These are phyloP conservation scores for Zymoseptoria passerinii DNA, from an alignment of 2,329 filamentous ascomycete genomes.

Conservation along the genomic window DNA sequence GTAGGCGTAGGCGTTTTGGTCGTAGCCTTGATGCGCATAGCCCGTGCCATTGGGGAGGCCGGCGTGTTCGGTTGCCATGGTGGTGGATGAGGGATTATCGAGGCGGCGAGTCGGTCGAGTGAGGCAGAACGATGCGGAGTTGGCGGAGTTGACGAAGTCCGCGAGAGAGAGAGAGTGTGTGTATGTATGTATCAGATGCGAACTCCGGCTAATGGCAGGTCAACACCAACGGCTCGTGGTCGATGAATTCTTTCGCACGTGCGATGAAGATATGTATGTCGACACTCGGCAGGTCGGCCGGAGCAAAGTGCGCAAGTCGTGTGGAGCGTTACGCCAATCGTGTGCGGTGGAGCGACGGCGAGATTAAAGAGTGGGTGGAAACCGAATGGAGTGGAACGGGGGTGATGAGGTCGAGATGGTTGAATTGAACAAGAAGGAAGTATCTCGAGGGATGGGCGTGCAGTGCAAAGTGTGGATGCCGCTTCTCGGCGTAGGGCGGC, in stretches of 20 bases:
- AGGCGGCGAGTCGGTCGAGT: slow-evolving; percentile 1
- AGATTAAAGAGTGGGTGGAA: neutral
- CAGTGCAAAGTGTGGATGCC: neutral
- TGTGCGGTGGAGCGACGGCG: neutral
- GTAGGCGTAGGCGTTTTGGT: slow-evolving; percentile 28
- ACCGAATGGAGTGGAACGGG: neutral
- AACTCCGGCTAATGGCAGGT: neutral
- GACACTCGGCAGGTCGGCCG: too few species aligned
- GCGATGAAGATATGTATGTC: neutral
- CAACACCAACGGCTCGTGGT: neutral
- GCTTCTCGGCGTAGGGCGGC: too few species aligned
- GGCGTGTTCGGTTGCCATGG: slow-evolving; percentile 35
- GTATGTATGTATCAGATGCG: neutral
- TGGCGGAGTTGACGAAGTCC: slow-evolving; percentile 1
- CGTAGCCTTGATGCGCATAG: slow-evolving; percentile 35
- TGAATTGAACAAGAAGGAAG: neutral
- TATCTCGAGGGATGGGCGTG: too few species aligned
- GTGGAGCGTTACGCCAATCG: neutral
- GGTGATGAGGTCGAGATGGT: neutral
- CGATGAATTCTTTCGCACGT: neutral
- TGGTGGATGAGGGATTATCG: slow-evolving; percentile 21
- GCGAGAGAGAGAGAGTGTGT: neutral
- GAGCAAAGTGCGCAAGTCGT: neutral
- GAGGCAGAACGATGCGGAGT: neutral
- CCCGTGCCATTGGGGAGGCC: slow-evolving; percentile 43